phyloP scores from a whole-genome alignment of 2,329 filamentous ascomycete genomes.

The Arthrobotrys entomopaga region DNA sequence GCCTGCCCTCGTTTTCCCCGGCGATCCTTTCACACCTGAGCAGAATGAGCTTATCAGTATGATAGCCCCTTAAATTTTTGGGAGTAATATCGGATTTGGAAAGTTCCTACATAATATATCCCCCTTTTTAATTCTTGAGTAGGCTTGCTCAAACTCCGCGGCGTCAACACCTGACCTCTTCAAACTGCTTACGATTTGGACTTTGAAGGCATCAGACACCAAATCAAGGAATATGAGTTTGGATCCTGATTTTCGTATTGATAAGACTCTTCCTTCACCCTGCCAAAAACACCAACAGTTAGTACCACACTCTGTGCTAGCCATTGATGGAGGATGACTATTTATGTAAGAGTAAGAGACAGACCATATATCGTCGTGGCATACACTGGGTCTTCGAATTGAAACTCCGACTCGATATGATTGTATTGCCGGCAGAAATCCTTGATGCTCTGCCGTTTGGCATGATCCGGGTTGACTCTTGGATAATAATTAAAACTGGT shows the following conservation, averaged over 20 bases:
- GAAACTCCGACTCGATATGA: conserved; percentile 61
- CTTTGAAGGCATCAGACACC: conserved; percentile 74
- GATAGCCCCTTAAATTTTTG: background rate
- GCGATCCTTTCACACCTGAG: conserved; percentile 74
- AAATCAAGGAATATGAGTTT: conserved; percentile 88
- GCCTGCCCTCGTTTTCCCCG: conserved; percentile 76
- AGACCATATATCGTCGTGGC: conserved; percentile 45
- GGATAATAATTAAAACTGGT: conserved; percentile 69
- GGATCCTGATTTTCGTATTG: conserved; percentile 76
- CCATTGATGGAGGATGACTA: background rate
- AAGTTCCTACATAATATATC: conserved; percentile 79
- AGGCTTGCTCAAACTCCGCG: conserved; percentile 13
- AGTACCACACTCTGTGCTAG: background rate
- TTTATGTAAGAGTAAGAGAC: conserved; percentile 2
- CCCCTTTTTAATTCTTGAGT: conserved; percentile 67
- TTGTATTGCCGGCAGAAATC: conserved; percentile 60
- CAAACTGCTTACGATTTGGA: conserved; percentile 82
- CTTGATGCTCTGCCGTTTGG: conserved; percentile 60
- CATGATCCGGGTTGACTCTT: conserved; percentile 62
- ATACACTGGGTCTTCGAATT: conserved; percentile 58
- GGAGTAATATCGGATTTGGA: conserved; percentile 3
- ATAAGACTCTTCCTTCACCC: conserved; percentile 75
- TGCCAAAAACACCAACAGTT: conserved; percentile 56
- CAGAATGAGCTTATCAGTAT: conserved; percentile 7
- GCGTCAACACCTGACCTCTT: conserved; percentile 63